Conservation (phyloP, 805 yeast species). For the Saccharomycopsis schoenii region DNA sequence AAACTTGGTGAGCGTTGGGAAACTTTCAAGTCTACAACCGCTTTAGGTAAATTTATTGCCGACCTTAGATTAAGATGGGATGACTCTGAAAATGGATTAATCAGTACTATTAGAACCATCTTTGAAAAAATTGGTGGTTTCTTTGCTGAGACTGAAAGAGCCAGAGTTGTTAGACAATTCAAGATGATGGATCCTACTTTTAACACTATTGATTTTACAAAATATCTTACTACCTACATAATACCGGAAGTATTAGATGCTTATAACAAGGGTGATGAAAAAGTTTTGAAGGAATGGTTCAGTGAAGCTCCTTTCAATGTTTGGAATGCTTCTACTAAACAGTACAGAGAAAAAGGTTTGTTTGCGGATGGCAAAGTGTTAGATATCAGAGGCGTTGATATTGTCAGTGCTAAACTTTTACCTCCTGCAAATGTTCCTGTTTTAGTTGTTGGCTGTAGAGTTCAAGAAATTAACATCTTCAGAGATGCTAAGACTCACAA, state of each 20-base stretch:
- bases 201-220: constrained; percentile 65
- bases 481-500: constrained; percentile 88
- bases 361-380: constrained; percentile 85
- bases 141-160: constrained; percentile 94
- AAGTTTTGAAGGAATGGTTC: constrained; percentile 78
- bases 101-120: constrained; percentile 70
- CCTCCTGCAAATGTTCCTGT: constrained; percentile 92
- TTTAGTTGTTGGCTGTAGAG: constrained; percentile 86
- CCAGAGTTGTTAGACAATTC: constrained; percentile 80
- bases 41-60: constrained; percentile 55
- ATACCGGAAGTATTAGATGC: constrained; percentile 95
- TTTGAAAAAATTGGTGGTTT: constrained; percentile 74
- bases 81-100: constrained; percentile 87
- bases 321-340: constrained; percentile 88
- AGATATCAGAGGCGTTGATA: constrained; percentile 92
- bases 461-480: constrained; percentile 88
- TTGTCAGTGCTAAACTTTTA: constrained; percentile 75
- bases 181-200: constrained; percentile 85
- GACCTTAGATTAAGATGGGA: constrained; percentile 70
- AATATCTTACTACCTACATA: constrained; percentile 80
- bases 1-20: constrained; percentile 56
- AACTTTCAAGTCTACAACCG: constrained; percentile 54
- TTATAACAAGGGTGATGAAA: constrained; percentile 82
- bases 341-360: constrained; percentile 80
- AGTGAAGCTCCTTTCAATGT: constrained; percentile 96